Conservation (phyloP, 345 rosid genomes). For the Bruguiera sexangula region DNA sequence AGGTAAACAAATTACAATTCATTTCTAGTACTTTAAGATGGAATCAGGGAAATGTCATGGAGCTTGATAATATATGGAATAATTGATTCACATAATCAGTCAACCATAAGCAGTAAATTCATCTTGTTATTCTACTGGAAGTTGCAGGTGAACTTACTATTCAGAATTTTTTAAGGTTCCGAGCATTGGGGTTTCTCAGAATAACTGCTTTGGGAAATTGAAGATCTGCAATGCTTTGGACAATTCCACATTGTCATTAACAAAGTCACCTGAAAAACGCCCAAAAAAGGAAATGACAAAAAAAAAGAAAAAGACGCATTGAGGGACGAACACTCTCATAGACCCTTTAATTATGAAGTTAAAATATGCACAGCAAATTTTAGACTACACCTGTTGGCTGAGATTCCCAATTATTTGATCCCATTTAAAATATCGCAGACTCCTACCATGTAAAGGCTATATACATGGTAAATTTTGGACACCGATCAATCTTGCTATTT, state of each 20-base stretch:
- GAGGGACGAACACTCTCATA: not conserved
- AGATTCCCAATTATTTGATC: constrained; percentile 3
- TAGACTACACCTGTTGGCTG: not conserved
- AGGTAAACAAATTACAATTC: too few species aligned
- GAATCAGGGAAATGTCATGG: not conserved
- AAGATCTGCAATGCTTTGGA: constrained; percentile 57
- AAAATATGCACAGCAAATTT: too few species aligned
- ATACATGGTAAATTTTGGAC: too few species aligned
- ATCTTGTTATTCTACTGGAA: too few species aligned
- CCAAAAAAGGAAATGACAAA: not conserved
- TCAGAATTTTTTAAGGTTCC: constrained; percentile 53
- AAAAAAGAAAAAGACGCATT: not conserved
- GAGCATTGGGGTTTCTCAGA: constrained; percentile 83
- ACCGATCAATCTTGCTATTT: constrained; percentile 3
- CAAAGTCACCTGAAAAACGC: constrained; percentile 71
- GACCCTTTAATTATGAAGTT: too few species aligned
- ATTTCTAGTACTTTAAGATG: not conserved
- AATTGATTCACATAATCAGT: too few species aligned
- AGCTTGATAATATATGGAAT: not conserved
- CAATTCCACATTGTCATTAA: constrained; percentile 67
- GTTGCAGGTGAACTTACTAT: constrained; percentile 36
- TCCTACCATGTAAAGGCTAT: not conserved
- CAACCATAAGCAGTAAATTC: too few species aligned
- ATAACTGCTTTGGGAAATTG: constrained; percentile 66
- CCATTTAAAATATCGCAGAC: not conserved